These are phyloP conservation scores for Nakataea oryzae DNA, from an alignment of 2,329 filamentous ascomycete genomes.

Conservation along the genomic window DNA sequence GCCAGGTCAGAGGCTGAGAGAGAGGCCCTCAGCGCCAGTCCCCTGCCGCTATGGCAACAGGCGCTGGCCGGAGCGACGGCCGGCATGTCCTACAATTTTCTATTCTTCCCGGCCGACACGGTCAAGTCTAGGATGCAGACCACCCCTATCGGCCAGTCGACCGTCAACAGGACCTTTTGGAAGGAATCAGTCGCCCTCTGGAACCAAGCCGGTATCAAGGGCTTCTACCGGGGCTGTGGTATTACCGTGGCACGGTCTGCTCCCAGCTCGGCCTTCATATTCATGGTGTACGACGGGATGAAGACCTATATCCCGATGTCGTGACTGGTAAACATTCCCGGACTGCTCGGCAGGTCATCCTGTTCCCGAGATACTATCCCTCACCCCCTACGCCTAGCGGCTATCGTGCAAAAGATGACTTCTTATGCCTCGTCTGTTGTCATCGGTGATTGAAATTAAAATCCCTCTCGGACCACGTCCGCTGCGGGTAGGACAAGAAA, in stretches of 20 bases:
- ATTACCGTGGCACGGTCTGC: conserved; percentile 83
- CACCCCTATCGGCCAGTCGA: conserved; percentile 50
- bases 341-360: background rate
- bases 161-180: conserved; percentile 56
- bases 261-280: conserved; percentile 96
- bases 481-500: no score
- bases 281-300: conserved; percentile 85
- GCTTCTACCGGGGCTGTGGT: conserved; percentile 87
- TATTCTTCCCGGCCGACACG: conserved; percentile 95
- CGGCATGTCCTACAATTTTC: conserved; percentile 90
- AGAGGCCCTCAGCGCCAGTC: conserved; percentile 30
- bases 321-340: conserved; percentile 6
- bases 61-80: conserved; percentile 78
- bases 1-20: conserved; percentile 27
- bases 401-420: no score
- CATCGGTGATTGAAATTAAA: no score
- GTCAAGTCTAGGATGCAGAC: conserved; percentile 98
- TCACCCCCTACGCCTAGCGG: background rate
- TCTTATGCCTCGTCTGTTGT: no score
- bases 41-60: conserved; percentile 75
- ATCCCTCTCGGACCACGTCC: no score
- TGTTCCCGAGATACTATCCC: background rate
- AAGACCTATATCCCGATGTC: conserved; percentile 54
- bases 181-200: conserved; percentile 66
- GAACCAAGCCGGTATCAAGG: conserved; percentile 69